These are phyloP conservation scores for Colletotrichum siamense DNA, from an alignment of 2,329 filamentous ascomycete species.

Conservation along the genomic window DNA sequence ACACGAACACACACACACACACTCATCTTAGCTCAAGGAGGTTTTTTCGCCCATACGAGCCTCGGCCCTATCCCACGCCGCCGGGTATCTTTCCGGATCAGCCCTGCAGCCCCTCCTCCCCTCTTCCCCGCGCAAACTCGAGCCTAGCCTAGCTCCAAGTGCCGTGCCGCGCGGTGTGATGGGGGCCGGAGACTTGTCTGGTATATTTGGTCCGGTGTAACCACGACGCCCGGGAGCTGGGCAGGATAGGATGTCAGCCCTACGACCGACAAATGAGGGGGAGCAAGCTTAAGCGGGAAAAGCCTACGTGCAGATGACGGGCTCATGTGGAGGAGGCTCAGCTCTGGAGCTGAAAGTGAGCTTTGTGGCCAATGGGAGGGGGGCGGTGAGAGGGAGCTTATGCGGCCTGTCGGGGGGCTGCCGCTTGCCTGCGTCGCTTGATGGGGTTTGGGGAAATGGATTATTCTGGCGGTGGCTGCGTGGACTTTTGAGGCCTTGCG, in stretches of 20 bases:
- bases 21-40: not conserved
- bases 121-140: not conserved
- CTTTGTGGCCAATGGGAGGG: not conserved
- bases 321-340: not conserved
- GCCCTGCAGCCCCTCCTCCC: not conserved
- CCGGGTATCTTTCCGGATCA: not conserved
- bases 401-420: not conserved
- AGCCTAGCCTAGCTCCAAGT: not conserved
- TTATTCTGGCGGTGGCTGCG: not conserved
- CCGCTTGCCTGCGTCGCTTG: not conserved
- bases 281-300: not conserved
- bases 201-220: not conserved
- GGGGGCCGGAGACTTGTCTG: not conserved
- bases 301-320: not conserved
- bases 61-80: not conserved
- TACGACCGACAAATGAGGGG: not conserved
- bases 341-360: not conserved
- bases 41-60: not conserved
- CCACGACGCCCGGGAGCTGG: not conserved
- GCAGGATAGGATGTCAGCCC: not conserved
- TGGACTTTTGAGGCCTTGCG: not conserved
- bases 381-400: not conserved
- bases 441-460: not conserved
- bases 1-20: not conserved
- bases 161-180: not conserved